Evolutionary conservation across 2,329 filamentous ascomycete species (phyloP).

Genomic region (Periconia macrospinosa): DNA sequence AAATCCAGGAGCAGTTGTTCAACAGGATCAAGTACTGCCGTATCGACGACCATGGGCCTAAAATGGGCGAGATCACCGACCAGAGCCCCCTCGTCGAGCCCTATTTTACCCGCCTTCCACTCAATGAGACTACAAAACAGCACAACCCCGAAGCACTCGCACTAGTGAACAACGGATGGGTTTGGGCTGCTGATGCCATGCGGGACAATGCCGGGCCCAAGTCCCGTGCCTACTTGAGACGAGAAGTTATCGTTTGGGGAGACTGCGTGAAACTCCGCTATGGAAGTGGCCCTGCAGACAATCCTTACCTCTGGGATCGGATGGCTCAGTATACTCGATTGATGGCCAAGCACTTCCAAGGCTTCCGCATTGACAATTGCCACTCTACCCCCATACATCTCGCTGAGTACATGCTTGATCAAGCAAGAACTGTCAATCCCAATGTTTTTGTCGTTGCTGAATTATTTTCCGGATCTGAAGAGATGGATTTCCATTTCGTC

Average conservation of each 20-base stretch:
- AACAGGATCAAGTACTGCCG: constrained; percentile 95
- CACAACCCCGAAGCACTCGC: constrained; percentile 77
- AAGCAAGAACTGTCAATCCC: constrained; percentile 84
- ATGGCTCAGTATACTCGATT: constrained; percentile 92
- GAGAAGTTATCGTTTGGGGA: constrained; percentile 97
- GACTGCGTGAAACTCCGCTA: constrained; percentile 98
- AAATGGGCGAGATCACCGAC: constrained; percentile 75
- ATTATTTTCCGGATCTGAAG: constrained; percentile 91
- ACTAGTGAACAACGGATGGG: constrained; percentile 96
- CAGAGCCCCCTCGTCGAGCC: constrained; percentile 84
- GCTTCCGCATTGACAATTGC: constrained; percentile 96
- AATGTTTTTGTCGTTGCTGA: constrained; percentile 93
- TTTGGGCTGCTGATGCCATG: constrained; percentile 95
- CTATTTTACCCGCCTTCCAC: constrained; percentile 89
- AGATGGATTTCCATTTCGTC: constrained; percentile 95
- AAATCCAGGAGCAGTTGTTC: constrained; percentile 87
- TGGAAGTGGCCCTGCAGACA: constrained; percentile 77
- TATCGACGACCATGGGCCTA: constrained; percentile 89
- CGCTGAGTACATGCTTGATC: constrained; percentile 90
- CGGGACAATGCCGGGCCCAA: constrained; percentile 89
- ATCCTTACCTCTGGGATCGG: constrained; percentile 90
- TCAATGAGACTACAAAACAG: constrained; percentile 75
- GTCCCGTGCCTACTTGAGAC: constrained; percentile 89
- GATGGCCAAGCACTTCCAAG: constrained; percentile 92
- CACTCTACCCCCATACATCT: constrained; percentile 95